Evolutionary conservation across 352 stramenopile species (phyloP).

Genomic region (Phytophthora fragariaefolia): DNA sequence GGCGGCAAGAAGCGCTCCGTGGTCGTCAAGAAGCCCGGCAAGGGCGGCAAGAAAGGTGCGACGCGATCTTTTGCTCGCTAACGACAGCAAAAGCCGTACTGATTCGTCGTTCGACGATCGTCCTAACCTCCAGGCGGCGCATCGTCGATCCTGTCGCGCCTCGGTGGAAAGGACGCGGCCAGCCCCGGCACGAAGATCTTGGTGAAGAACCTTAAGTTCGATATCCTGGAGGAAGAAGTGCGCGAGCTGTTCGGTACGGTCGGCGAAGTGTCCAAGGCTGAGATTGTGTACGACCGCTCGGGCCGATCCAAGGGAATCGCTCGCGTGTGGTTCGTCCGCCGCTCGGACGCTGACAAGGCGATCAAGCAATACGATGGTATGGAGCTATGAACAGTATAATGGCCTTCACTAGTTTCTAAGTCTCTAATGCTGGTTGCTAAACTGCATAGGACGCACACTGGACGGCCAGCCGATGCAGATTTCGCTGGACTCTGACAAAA

Average conservation of each 20-base stretch:
- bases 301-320: conserved; percentile 83
- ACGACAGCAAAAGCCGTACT: conserved; percentile 8
- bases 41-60: conserved; percentile 70
- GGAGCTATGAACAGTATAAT: not conserved
- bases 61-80: not conserved
- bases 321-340: conserved; percentile 77
- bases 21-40: conserved; percentile 52
- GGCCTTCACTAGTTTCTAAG: not conserved
- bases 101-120: conserved; percentile 14
- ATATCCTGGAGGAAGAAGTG: conserved; percentile 85
- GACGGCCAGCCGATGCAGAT: conserved; percentile 83
- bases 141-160: conserved; percentile 72
- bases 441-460: conserved; percentile 63
- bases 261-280: conserved; percentile 75
- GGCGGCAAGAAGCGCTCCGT: conserved; percentile 61
- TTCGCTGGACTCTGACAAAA: conserved; percentile 68
- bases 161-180: conserved; percentile 55
- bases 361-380: conserved; percentile 87
- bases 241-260: conserved; percentile 83
- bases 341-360: conserved; percentile 74
- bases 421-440: not conserved
- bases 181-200: conserved; percentile 73
- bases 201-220: conserved; percentile 87
- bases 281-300: conserved; percentile 86
- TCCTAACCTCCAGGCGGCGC: conserved; percentile 31